phyloP scores from a whole-genome alignment of 2,329 filamentous ascomycete species.

The Teratosphaeria epicoccoides region DNA sequence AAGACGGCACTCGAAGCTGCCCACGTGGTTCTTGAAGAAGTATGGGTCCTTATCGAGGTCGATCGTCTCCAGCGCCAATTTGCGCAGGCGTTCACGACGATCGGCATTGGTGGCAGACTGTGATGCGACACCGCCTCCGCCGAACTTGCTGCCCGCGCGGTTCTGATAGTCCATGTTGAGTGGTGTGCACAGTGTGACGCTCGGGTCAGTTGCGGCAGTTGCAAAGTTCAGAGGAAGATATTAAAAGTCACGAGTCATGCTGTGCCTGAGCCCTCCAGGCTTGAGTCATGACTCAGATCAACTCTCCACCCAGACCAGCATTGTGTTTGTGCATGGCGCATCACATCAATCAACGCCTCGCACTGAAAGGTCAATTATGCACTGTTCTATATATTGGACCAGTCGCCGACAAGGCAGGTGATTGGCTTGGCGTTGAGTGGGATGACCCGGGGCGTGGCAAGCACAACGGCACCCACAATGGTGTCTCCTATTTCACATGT shows the following conservation, averaged over 20 bases:
- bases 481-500: slow-evolving; percentile 75
- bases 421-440: slow-evolving; percentile 95
- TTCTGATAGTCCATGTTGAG: slow-evolving; percentile 49
- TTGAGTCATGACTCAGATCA: neutral
- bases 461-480: slow-evolving; percentile 76
- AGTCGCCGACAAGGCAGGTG: slow-evolving; percentile 63
- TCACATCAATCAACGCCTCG: slow-evolving; percentile 58
- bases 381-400: slow-evolving; percentile 75
- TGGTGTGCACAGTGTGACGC: too few relatives aligned
- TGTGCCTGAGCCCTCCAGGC: neutral
- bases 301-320: too few relatives aligned
- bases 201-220: too few relatives aligned
- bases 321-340: too few relatives aligned
- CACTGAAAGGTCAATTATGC: slow-evolving; percentile 65
- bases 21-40: slow-evolving; percentile 99
- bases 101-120: slow-evolving; percentile 90
- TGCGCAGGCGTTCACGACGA: slow-evolving; percentile 90
- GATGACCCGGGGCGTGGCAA: slow-evolving; percentile 79
- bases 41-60: slow-evolving; percentile 99
- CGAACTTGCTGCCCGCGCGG: slow-evolving; percentile 93
- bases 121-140: slow-evolving; percentile 91
- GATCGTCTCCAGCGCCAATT: slow-evolving; percentile 96
- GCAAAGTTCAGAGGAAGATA: too few relatives aligned
- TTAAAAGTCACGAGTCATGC: neutral
- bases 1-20: slow-evolving; percentile 92